phyloP scores from a whole-genome alignment of 1,139 yeast genomes.

The Scheffersomyces quercinus region DNA sequence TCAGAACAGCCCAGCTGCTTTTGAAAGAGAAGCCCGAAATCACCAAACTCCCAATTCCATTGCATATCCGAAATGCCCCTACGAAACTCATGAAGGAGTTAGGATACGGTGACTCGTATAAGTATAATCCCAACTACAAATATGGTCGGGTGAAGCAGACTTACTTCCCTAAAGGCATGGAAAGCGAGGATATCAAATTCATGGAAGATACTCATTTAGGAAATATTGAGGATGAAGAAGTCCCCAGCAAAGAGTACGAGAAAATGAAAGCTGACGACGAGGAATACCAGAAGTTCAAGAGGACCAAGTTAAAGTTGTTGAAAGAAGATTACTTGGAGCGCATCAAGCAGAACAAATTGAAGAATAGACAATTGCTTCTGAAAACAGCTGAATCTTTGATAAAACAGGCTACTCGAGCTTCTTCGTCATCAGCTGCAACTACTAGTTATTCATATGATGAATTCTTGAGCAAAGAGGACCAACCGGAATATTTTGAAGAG shows the following conservation, averaged over 20 bases:
- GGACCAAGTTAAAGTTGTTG: slow-evolving; percentile 9
- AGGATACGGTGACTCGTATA: slow-evolving; percentile 82
- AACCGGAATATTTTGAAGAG: slow-evolving; percentile 42
- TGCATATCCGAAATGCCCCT: slow-evolving; percentile 92
- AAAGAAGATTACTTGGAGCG: slow-evolving; percentile 8
- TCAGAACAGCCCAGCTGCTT: slow-evolving; percentile 62
- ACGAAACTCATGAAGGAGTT: slow-evolving; percentile 84
- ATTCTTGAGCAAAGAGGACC: slow-evolving; percentile 35
- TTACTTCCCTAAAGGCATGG: slow-evolving; percentile 59
- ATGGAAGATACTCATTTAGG: slow-evolving; percentile 44
- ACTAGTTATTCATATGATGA: slow-evolving; percentile 33
- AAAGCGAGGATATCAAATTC: slow-evolving; percentile 27
- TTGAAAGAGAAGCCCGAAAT: slow-evolving; percentile 63
- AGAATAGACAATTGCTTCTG: slow-evolving; percentile 4
- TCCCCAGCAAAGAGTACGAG: slow-evolving; percentile 21
- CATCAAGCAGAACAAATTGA: slow-evolving; percentile 1
- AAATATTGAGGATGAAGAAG: slow-evolving; percentile 25
- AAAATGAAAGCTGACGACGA: slow-evolving; percentile 22
- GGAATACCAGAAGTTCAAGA: slow-evolving; percentile 31
- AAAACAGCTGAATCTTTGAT: no score
- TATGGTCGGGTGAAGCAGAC: slow-evolving; percentile 74
- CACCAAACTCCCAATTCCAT: slow-evolving; percentile 64
- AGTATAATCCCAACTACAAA: slow-evolving; percentile 78
- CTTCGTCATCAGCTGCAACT: slow-evolving; percentile 2
- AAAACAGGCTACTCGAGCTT: slow-evolving; percentile 2